A percentile compares a stretch with the other conserved stretches of the same genome.
Conservation (phyloP, 2,329 filamentous ascomycete species). For the Fusarium virguliforme region DNA sequence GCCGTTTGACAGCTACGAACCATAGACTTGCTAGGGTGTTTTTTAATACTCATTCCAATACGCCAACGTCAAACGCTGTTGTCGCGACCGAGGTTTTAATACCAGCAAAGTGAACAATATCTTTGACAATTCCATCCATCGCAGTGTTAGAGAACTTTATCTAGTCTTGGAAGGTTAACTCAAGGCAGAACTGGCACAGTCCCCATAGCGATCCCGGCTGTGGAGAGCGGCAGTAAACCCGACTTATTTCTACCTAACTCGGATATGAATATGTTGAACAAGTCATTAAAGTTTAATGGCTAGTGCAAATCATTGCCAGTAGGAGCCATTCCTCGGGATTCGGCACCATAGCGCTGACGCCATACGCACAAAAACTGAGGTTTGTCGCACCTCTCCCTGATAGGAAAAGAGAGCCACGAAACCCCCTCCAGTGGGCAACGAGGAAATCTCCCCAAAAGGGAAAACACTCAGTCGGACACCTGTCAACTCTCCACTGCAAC, state of each 20-base stretch:
- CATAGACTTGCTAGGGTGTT: no score
- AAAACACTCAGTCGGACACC: not conserved
- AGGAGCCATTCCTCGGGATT: not conserved
- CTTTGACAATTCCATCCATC: no score
- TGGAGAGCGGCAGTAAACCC: not conserved
- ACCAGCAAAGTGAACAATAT: no score
- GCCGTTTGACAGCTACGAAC: no score
- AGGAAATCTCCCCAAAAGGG: not conserved
- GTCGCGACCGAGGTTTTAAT: no score
- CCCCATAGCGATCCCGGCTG: not conserved
- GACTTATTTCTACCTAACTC: not conserved
- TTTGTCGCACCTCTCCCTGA: not conserved
- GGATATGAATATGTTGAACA: not conserved
- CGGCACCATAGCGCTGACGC: slow-evolving; percentile 6
- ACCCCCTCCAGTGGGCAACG: not conserved
- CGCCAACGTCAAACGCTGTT: no score
- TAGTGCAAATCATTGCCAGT: not conserved
- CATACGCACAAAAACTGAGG: not conserved
- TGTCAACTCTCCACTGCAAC: not conserved
- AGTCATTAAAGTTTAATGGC: not conserved
- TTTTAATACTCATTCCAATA: no score
- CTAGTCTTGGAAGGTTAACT: no score
- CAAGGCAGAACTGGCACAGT: no score
- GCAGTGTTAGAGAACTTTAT: no score
- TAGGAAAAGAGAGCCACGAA: not conserved